These are phyloP conservation scores for Chalaropsis ovoidea DNA, from an alignment of 2,329 filamentous ascomycete species.

Conservation along the genomic window DNA sequence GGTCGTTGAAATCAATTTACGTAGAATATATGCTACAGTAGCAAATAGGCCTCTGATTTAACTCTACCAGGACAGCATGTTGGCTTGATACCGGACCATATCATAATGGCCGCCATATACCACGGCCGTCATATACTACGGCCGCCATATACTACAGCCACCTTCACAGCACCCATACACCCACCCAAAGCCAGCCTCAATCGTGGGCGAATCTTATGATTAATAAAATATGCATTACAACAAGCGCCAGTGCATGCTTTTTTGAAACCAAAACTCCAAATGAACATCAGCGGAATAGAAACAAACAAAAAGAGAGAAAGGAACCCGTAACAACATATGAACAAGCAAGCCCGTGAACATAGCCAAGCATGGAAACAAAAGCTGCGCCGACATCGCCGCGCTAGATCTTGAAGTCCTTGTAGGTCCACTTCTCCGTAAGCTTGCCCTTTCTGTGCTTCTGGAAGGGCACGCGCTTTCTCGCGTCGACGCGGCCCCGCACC, in stretches of 20 bases:
- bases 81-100: background rate
- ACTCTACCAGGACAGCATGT: background rate
- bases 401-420: constrained; percentile 69
- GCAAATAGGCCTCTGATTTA: background rate
- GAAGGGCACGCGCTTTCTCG: constrained; percentile 66
- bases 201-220: background rate
- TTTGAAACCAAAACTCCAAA: constrained; percentile 20
- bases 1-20: too few relatives aligned
- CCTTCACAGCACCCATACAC: background rate
- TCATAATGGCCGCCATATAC: background rate
- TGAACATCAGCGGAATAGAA: background rate
- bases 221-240: constrained; percentile 19
- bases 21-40: background rate
- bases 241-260: constrained; percentile 22
- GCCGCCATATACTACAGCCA: background rate
- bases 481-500: constrained; percentile 80
- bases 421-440: constrained; percentile 89
- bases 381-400: background rate
- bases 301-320: constrained; percentile 14
- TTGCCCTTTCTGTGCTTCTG: constrained; percentile 72
- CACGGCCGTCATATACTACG: background rate
- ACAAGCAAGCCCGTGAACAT: background rate
- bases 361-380: constrained; percentile 1
- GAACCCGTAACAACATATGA: constrained; percentile 7
- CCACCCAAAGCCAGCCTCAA: background rate